phyloP scores from a whole-genome alignment of 441 rosid species.

The Euphorbia schlechtendalii region DNA sequence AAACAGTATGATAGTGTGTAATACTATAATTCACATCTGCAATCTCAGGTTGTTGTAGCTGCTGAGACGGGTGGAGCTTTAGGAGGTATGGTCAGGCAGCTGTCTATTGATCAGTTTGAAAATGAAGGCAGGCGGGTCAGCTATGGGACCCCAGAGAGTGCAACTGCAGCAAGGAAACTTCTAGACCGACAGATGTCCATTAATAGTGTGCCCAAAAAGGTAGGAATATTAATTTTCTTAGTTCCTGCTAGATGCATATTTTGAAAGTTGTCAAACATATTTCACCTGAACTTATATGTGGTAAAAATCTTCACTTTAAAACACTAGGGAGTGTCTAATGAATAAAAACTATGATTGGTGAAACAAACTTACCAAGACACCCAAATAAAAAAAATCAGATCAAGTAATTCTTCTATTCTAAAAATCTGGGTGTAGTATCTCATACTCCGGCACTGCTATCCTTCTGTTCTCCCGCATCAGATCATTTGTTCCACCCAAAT shows the following conservation, averaged over 20 bases:
- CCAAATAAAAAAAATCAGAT: not conserved
- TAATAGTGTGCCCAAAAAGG: conserved; percentile 94
- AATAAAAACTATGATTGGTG: conserved; percentile 1
- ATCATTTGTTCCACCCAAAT: not conserved
- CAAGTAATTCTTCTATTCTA: not conserved
- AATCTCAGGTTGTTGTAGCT: conserved; percentile 81
- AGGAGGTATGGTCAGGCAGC: conserved; percentile 96
- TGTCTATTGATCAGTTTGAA: conserved; percentile 94
- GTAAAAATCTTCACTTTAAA: not conserved
- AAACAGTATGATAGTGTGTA: conserved; percentile 15
- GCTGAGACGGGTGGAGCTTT: conserved; percentile 97
- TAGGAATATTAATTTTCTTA: conserved; percentile 16
- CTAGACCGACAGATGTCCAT: conserved; percentile 95
- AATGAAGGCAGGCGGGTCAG: conserved; percentile 96
- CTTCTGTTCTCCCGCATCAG: not conserved
- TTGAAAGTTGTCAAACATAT: not conserved
- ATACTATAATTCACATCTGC: not conserved
- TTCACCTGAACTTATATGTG: conserved; percentile 1
- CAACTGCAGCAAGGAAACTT: conserved; percentile 91
- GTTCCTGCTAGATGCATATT: conserved; percentile 6
- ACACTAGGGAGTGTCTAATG: not conserved
- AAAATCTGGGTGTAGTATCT: not conserved
- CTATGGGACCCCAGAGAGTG: conserved; percentile 92
- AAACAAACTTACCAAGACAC: not conserved
- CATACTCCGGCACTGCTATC: not conserved